Base-by-base conservation (phyloP, 2,329 filamentous ascomycete genomes). In the Cladobotryum protrusum region DNA sequence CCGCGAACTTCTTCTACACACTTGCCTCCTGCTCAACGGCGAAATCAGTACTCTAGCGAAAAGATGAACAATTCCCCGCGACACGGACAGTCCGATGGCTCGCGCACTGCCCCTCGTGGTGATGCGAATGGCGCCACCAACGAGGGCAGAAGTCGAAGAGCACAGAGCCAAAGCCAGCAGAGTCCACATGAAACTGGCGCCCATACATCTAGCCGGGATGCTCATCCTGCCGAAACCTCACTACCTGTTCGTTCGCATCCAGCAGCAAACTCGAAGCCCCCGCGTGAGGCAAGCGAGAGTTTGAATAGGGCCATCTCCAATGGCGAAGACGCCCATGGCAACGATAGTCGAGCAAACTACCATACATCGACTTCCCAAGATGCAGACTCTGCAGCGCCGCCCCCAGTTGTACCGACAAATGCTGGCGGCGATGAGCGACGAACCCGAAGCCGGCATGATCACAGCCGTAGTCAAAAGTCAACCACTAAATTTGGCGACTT, bases 401-500 rank as follows among this genome's bases (percentile, higher is more conserved):
- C 77, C 5, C 72, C 76, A 18, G 66, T 73, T 1, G 71, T 69
- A 52, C 67, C 67, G 45, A 70, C 64, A 64, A 75, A 63, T 40
- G 66, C 72, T 13, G 64, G 70, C 12, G 68, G 73, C 13, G 76
- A 81, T 29, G 63, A 71, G 44, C 71, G 75, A 32, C 74, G 76
- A 12, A 72, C 72, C 8, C 73, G 81, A 49, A 83, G 79, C 54
- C 71, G 82, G 34, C 81, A 85, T 54, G 81, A 85, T 55, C 78
- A 83, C 45, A 67, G 63, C 55, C 64, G 67, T 15, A 62, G 55
- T 49, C 64, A 83, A 59, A 96, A 95, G 45, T 64, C 72, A 82
- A 72, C 63, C 9, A 90, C 86, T 39, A 91, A 89, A 57, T 97
- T 99, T 65, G 92, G 92, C 53, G 90, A 96, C 56, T 99, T 97